These are phyloP conservation scores for Eimeria maxima DNA, from an alignment of 169 alveolate genomes.

Conservation along the genomic window DNA sequence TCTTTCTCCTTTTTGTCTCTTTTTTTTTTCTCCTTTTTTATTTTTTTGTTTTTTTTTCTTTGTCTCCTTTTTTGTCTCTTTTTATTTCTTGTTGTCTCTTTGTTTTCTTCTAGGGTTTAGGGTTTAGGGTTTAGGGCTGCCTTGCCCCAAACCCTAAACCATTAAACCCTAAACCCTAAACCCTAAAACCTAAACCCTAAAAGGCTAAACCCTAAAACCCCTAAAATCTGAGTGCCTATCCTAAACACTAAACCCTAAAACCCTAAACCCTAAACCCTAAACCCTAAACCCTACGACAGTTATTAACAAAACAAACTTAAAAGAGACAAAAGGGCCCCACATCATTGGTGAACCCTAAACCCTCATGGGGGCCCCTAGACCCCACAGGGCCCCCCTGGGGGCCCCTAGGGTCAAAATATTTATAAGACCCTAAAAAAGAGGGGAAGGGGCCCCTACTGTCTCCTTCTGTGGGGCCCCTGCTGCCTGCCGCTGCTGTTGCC, in stretches of 20 bases:
- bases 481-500: slow-evolving; percentile 29
- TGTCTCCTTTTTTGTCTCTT: not conserved
- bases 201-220: not conserved
- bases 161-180: not conserved
- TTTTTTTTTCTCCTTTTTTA: not conserved
- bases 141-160: no score
- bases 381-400: slow-evolving; percentile 12
- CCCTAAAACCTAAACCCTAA: no score
- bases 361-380: not conserved
- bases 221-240: not conserved
- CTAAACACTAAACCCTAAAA: not conserved
- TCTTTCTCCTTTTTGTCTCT: not conserved
- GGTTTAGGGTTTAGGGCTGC: no score
- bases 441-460: slow-evolving; percentile 22
- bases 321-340: not conserved
- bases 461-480: slow-evolving; percentile 22
- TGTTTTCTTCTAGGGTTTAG: no score
- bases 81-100: not conserved
- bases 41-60: not conserved
- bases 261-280: not conserved
- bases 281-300: not conserved
- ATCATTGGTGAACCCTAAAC: not conserved
- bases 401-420: not conserved
- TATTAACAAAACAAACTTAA: not conserved
- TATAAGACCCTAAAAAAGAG: not conserved